A percentile compares a stretch with the other conserved stretches of the same genome.
Conservation (phyloP, 2,329 filamentous ascomycete species). For the Ceratocystis destructans region DNA sequence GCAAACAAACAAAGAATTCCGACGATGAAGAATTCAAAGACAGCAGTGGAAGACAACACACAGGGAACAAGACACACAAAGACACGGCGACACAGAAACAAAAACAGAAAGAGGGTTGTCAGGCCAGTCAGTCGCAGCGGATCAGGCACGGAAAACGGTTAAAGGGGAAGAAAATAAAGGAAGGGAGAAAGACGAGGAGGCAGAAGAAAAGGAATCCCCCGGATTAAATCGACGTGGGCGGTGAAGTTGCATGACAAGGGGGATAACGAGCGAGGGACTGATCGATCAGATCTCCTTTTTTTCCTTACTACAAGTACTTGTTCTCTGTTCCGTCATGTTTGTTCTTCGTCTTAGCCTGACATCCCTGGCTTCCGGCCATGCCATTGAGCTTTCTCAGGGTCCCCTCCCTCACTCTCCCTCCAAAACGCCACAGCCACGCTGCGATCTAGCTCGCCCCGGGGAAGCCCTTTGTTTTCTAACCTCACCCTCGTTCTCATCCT, state of each 20-base stretch:
- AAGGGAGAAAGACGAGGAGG: not conserved
- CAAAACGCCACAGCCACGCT: not conserved
- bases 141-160: not conserved
- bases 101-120: not conserved
- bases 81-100: not conserved
- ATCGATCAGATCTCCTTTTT: no score
- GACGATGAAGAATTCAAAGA: no score
- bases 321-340: no score
- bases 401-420: not conserved
- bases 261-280: not conserved
- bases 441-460: not conserved
- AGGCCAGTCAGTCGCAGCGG: not conserved
- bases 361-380: not conserved
- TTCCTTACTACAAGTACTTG: no score
- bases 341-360: no score
- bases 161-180: not conserved
- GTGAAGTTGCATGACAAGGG: conserved; percentile 8
- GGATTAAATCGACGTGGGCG: conserved; percentile 5
- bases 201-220: not conserved
- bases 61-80: not conserved
- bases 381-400: not conserved
- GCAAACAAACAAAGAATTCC: not conserved
- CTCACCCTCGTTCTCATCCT: not conserved
- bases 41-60: not conserved
- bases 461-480: no score